These are phyloP conservation scores for Lonicera japonica DNA, from an alignment of 129 eudicot species.

Conservation along the genomic window DNA sequence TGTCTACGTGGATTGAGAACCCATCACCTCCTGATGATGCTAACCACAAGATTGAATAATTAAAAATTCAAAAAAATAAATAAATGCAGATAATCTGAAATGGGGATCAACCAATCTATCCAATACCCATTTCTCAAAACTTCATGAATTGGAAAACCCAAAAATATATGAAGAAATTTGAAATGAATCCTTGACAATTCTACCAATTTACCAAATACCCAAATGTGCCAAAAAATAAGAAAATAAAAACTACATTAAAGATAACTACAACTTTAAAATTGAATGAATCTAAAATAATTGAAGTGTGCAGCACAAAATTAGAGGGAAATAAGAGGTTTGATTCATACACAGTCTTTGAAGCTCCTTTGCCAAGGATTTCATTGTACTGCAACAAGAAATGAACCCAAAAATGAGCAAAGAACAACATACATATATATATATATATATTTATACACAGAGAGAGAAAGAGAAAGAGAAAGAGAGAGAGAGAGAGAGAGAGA, in stretches of 20 bases:
- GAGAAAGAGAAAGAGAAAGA: too few species aligned
- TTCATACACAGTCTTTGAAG: constrained; percentile 55
- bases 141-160: not conserved
- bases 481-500: too few species aligned
- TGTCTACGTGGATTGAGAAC: too few species aligned
- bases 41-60: too few species aligned
- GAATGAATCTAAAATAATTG: not conserved
- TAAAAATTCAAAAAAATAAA: constrained; percentile 1
- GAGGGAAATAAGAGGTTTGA: not conserved
- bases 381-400: constrained; percentile 45
- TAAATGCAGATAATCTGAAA: not conserved
- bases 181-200: not conserved
- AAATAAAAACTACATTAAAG: too few species aligned
- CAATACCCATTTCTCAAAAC: not conserved
- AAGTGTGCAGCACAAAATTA: not conserved
- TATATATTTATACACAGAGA: not conserved
- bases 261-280: not conserved
- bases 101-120: not conserved
- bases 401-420: not conserved
- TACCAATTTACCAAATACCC: not conserved
- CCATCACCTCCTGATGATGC: too few species aligned
- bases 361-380: constrained; percentile 60
- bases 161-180: constrained; percentile 5
- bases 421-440: not conserved
- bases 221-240: too few species aligned